Base-by-base conservation (phyloP, 768 basidiomycete genomes). In the Fomitopsis pulvina region DNA sequence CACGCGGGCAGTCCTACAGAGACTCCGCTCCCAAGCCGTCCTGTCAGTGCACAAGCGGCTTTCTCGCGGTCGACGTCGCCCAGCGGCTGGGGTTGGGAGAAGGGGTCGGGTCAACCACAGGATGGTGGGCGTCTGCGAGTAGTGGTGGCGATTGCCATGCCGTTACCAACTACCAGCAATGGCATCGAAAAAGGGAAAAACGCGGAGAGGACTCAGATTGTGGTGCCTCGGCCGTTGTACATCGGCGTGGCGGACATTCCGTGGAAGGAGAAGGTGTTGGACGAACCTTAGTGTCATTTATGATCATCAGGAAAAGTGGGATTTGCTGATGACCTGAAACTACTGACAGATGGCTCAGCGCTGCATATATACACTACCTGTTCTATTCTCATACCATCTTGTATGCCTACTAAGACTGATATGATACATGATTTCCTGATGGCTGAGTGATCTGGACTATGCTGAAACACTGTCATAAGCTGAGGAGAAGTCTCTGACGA, bases 101-200 rank as follows among this genome's bases (percentile, higher is more conserved):
- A 21, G 45, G 30, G n/a, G 16, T n/a, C 12, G 18, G 6, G 2
- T 5, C 10, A 38, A 28, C 21, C 6, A 2, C 26, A 10, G 27
- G 48, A 49, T 8, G 48, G 42, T n/a, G 39, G 38, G 10, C 39
- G 48, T 5, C 39, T 49, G 3, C 48, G 48, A 4, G 40, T 49
- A 3, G 48, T 40, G n/a, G 48, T 49, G n/a, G 30, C 48, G 9
- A 49, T 49, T 22, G 48, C 40, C 10, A 49, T 49, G 48, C 48
- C 48, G 14, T 18, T 32, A 20, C 29, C 43, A 10, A 30, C 41
- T 4, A 20, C 16, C 29, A 9, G 45, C 21, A 46, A 30, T 11
- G 16, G 25, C 10, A 11, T 18, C 3, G 25, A 27, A n/a, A 26
- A 25, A 10, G 42, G 21, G 2, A 25, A 27, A 8, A n/a, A 16